Percentiles rank a stretch among this genome's conserved stretches.
phyloP scores from a whole-genome alignment of 768 basidiomycete genomes.

The Calocybe indica region DNA sequence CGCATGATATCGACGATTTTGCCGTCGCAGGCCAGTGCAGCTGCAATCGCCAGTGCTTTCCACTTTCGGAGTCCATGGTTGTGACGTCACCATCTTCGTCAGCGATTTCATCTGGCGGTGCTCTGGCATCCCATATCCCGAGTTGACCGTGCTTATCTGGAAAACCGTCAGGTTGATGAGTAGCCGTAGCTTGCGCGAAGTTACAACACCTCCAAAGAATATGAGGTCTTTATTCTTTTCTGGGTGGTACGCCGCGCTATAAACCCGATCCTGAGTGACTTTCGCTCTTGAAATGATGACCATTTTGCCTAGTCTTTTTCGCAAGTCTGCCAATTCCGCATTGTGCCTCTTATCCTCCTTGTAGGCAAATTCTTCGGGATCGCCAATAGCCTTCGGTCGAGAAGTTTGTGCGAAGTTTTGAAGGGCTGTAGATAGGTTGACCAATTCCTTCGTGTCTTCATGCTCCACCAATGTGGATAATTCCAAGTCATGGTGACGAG shows the following conservation, averaged over 20 bases:
- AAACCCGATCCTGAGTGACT: slow-evolving; percentile 69
- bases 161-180: slow-evolving; percentile 1
- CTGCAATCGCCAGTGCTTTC: slow-evolving; percentile 77
- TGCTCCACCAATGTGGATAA: slow-evolving; percentile 50
- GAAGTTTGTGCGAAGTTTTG: slow-evolving; percentile 28
- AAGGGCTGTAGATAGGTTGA: slow-evolving; percentile 40
- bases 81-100: slow-evolving; percentile 56
- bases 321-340: slow-evolving; percentile 46
- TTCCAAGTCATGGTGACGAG: slow-evolving; percentile 63
- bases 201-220: slow-evolving; percentile 69
- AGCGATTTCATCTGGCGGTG: slow-evolving; percentile 53
- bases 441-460: slow-evolving; percentile 40
- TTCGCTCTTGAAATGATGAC: slow-evolving; percentile 75
- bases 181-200: neutral
- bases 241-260: slow-evolving; percentile 78
- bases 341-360: slow-evolving; percentile 41
- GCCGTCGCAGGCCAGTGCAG: slow-evolving; percentile 79
- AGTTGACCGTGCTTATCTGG: slow-evolving; percentile 79
- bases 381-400: slow-evolving; percentile 32
- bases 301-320: slow-evolving; percentile 46
- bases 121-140: slow-evolving; percentile 84
- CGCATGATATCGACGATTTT: slow-evolving; percentile 72
- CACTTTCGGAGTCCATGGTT: slow-evolving; percentile 46
- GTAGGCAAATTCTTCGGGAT: slow-evolving; percentile 47
- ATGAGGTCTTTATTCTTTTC: slow-evolving; percentile 74